phyloP scores from a whole-genome alignment of 1,139 yeast species.

The Hemisphaericaspora xylofermentans region DNA sequence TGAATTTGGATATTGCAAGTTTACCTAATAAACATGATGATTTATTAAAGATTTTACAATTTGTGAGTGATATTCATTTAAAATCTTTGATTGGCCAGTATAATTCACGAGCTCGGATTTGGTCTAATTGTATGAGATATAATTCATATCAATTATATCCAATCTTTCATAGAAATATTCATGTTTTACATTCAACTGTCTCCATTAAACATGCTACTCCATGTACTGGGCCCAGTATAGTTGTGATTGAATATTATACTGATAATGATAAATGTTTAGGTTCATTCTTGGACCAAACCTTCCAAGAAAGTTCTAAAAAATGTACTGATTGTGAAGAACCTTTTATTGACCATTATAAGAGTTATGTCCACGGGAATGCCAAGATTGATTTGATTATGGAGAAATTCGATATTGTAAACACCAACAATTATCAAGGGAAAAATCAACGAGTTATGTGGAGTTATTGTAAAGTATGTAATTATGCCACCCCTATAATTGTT shows the following conservation, averaged over 20 bases:
- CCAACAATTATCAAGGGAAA: constrained; percentile 32
- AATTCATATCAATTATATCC: constrained; percentile 48
- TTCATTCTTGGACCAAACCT: constrained; percentile 78
- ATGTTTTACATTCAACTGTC: constrained; percentile 77
- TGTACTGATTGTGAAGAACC: constrained; percentile 84
- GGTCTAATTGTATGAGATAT: constrained; percentile 42
- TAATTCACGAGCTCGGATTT: constrained; percentile 34
- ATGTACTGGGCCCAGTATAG: constrained; percentile 84
- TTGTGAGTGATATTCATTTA: constrained; percentile 31
- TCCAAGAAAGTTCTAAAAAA: constrained; percentile 60
- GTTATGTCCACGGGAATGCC: constrained; percentile 87
- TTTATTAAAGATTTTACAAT: constrained; percentile 39
- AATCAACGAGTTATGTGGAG: constrained; percentile 83
- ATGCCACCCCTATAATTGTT: constrained; percentile 75
- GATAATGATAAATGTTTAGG: constrained; percentile 91
- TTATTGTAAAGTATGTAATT: constrained; percentile 76
- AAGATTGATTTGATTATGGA: constrained; percentile 78
- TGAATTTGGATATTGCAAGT: constrained; percentile 25
- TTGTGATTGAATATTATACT: constrained; percentile 83
- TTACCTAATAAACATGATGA: constrained; percentile 40
- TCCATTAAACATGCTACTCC: constrained; percentile 87
- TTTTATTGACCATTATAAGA: constrained; percentile 73
- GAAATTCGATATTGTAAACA: constrained; percentile 50
- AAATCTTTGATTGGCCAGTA: constrained; percentile 29
- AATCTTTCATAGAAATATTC: constrained; percentile 68